Base-by-base conservation (phyloP, 352 stramenopile genomes). In the Phytophthora citricola region DNA sequence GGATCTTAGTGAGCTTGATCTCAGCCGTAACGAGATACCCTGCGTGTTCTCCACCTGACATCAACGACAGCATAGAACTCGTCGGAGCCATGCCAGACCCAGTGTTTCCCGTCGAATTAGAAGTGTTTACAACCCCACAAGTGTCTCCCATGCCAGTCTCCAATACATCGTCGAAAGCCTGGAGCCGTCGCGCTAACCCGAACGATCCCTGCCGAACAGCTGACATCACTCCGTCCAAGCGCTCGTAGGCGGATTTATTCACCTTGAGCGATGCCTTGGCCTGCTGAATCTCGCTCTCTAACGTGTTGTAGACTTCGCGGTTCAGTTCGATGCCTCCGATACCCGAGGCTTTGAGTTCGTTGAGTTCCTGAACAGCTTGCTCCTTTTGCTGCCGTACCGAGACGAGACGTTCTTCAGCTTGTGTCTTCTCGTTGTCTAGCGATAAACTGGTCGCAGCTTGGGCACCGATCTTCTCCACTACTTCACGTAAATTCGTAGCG, bases 311-410 rank as follows among this genome's bases (percentile, higher is more conserved):
- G 32, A 93, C 83, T 64, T 94, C 85, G 9, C 85, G 83, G 11
- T 91, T 92, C 51, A 94, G 77, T 49, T 92, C 83, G 15, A 91
- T 91, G 29, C 78, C 81, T 47, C 84, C 84, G 34, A 90, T 89
- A 10, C 85, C 84, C 1, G 84, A 93, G 1, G 85, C 85, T 56
- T 95, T 95, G 52, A 95, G 79, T 38, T 93, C 86, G 26, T 93
- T 92, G 7, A 93, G 75, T 12, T 72, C 63, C 40, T 82, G 74
- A 7, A 91, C 15, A 2, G 76, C 76, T 22, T 86, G 63, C 36
- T 92, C 85, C 44, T 93, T 93, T 26, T 92, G 76, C 15, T 83
- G 73, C 2, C 87, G 82, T 17, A 78, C 78, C 4, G 66, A 56
- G 2, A 85, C 61, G 12, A 93, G 65, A 11, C 78, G 62, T 14